phyloP scores from a whole-genome alignment of 2,329 filamentous ascomycete genomes.

The Hypomyces rosellus region DNA sequence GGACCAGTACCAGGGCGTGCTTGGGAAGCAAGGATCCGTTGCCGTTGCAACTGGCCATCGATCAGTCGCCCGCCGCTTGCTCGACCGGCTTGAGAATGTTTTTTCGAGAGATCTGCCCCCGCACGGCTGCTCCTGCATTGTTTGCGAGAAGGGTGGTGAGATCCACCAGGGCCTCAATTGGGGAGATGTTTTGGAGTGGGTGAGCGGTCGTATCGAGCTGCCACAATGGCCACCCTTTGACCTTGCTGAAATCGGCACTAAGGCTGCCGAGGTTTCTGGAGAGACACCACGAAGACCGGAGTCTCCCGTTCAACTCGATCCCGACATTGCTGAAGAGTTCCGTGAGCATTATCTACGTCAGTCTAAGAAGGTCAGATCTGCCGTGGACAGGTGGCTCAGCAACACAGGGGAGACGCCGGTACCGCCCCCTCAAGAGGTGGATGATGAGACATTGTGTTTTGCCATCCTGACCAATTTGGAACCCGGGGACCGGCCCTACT shows the following conservation, averaged over 20 bases:
- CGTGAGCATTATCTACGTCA: conserved; percentile 87
- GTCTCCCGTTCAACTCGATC: conserved; percentile 71
- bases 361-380: conserved; percentile 85
- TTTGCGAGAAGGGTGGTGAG: conserved; percentile 62
- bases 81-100: conserved; percentile 88
- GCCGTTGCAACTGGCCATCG: conserved; percentile 93
- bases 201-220: conserved; percentile 80
- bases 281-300: conserved; percentile 50
- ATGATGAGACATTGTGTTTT: conserved; percentile 90
- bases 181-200: conserved; percentile 91
- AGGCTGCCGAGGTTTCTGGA: conserved; percentile 56
- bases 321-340: conserved; percentile 90
- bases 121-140: conserved; percentile 77
- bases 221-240: conserved; percentile 87
- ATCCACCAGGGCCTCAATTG: conserved; percentile 74
- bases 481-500: conserved; percentile 67
- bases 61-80: conserved; percentile 81
- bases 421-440: conserved; percentile 78
- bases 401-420: conserved; percentile 68
- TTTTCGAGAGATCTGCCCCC: conserved; percentile 88
- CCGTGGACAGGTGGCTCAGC: conserved; percentile 84
- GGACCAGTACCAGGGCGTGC: conserved; percentile 77
- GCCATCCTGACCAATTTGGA: conserved; percentile 86
- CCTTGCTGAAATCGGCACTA: conserved; percentile 55
- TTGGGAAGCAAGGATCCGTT: conserved; percentile 78